Conservation (phyloP, 2,329 filamentous ascomycete species). For the Hyphodiscus sp. region DNA sequence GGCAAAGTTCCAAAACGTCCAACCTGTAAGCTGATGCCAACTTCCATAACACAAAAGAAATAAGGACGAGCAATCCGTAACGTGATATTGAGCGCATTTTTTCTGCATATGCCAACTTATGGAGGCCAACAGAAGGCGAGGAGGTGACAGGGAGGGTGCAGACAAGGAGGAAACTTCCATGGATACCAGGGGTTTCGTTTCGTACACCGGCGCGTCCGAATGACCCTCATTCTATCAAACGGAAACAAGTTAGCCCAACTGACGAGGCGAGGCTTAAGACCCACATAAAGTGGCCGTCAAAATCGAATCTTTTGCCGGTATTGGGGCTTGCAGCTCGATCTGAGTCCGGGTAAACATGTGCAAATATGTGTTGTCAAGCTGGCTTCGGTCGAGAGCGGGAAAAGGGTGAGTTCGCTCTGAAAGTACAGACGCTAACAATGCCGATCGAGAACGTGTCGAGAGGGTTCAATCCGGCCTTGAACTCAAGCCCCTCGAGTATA, state of each 20-base stretch:
- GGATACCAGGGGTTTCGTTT: not conserved
- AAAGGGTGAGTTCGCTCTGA: not conserved
- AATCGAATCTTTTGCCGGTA: not conserved
- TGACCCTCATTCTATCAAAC: too few species aligned
- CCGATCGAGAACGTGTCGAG: not conserved
- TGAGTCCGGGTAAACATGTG: slow-evolving; percentile 9
- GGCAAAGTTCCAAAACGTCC: not conserved
- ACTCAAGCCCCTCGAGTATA: slow-evolving; percentile 14
- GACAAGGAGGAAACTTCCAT: not conserved
- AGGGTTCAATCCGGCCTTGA: too few species aligned
- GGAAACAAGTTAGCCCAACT: too few species aligned
- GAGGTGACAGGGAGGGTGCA: not conserved
- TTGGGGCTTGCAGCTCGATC: not conserved
- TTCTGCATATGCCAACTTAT: slow-evolving; percentile 17
- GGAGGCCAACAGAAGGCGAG: not conserved
- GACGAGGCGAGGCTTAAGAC: too few species aligned
- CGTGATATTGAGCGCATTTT: slow-evolving; percentile 21
- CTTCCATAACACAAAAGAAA: slow-evolving; percentile 8
- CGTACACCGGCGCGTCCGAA: not conserved
- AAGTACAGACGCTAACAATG: not conserved
- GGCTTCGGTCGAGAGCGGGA: slow-evolving; percentile 13
- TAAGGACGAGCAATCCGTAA: slow-evolving; percentile 24
- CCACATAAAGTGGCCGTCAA: not conserved
- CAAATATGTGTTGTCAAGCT: slow-evolving; percentile 24
- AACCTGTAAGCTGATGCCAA: slow-evolving; percentile 11